These are phyloP conservation scores for Coniella vitis DNA, from an alignment of 2,329 filamentous ascomycete species.

Conservation along the genomic window DNA sequence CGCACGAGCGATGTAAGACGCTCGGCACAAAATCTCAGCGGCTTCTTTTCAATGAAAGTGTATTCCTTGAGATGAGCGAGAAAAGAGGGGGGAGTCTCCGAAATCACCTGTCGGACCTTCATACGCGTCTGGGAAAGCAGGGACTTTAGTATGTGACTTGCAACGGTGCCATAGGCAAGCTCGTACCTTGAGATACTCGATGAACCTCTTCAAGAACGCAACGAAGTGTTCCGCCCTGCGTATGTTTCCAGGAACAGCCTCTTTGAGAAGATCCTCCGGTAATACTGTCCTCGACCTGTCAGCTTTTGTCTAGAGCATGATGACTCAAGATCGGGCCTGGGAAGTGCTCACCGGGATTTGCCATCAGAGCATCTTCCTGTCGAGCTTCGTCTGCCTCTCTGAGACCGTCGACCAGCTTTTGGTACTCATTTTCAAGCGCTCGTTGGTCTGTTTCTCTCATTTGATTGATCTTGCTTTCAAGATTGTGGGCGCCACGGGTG, in stretches of 20 bases:
- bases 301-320: no score
- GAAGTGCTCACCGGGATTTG: conserved; percentile 60
- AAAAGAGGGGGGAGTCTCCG: conserved; percentile 92
- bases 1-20: conserved; percentile 88
- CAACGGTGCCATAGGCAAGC: conserved; percentile 8
- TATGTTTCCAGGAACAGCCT: conserved; percentile 95
- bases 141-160: not conserved
- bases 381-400: conserved; percentile 82
- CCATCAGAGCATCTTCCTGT: conserved; percentile 94
- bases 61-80: conserved; percentile 87
- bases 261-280: conserved; percentile 88
- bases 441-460: conserved; percentile 95
- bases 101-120: conserved; percentile 97
- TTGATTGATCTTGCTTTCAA: conserved; percentile 84
- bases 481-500: conserved; percentile 79
- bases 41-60: conserved; percentile 97
- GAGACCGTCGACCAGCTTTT: conserved; percentile 88
- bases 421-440: conserved; percentile 90
- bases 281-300: conserved; percentile 45
- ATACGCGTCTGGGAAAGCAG: conserved; percentile 67
- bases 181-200: conserved; percentile 80
- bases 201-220: conserved; percentile 89
- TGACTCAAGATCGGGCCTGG: no score
- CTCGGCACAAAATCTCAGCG: conserved; percentile 89
- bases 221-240: conserved; percentile 93